Evolutionary conservation across 2,329 filamentous ascomycete genomes (phyloP), one percentile per base, ranked within the genome.

Genomic region (Sporothrix curviconia): DNA sequence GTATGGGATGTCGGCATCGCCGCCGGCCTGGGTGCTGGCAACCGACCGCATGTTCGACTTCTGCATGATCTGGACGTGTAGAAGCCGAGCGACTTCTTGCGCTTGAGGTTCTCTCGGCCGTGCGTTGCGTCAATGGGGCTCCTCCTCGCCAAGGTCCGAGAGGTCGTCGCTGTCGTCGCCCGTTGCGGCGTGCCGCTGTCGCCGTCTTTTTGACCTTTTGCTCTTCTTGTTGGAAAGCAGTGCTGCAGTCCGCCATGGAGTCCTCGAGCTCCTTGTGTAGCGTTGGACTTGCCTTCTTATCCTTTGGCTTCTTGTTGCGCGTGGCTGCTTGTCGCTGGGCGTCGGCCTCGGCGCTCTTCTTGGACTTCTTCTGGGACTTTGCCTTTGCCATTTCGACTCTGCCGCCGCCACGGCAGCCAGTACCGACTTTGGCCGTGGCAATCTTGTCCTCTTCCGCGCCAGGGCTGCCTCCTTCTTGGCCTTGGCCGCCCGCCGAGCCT

Each of bases 21-120:
- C 90, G 63, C 89, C 89, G 1, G 85, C 83, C 58, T 89, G 85
- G 60, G 85, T 82, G 42, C 87, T 86, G 39, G 86, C 87, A 32
- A 79, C 83, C 6, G 85, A 83, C 56, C 89, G 89, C 70, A 90
- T 92, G 75, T 90, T 95, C 57, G 90, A 85, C 74, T 96, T 97
- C 70, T 97, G 92, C 28, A 89, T 87, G 63, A 99, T 94, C 70
- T 99, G 94, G 92, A 96, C 2, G 95, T 97, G 80, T 99, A 99
- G 78, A 99, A 99, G 61, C 91, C 88, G 58, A 99, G 81, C 62
- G 84, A 90, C 78, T 95, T 96, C 79, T 94, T 96, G 71, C 89
- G 89, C 59, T 84, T 82, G 0, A 86, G 89, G 74, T 99, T 99
- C 66, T 95, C 90, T 60, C 85, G 81, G 11, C 85, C 84, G 55